Conservation (phyloP, 352 stramenopile genomes). For the Phytophthora constricta region DNA sequence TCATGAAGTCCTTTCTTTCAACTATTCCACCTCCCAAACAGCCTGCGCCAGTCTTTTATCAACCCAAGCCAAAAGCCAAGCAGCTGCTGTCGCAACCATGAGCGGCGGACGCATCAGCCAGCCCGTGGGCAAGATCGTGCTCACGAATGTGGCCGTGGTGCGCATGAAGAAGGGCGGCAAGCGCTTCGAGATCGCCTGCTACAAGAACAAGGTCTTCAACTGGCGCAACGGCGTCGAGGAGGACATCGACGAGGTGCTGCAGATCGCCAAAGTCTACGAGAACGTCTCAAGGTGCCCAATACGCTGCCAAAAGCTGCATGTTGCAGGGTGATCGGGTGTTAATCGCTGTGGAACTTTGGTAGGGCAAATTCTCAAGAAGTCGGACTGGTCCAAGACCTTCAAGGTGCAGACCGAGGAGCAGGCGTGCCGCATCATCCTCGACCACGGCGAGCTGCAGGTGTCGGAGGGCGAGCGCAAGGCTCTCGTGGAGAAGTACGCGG, state of each 20-base stretch:
- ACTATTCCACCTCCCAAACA: neutral
- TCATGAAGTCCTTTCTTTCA: no score
- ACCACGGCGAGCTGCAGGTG: slow-evolving; percentile 97
- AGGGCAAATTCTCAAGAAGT: slow-evolving; percentile 96
- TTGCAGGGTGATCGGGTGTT: no score
- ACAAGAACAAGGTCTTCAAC: slow-evolving; percentile 99
- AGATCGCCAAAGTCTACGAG: slow-evolving; percentile 97
- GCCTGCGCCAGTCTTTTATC: neutral
- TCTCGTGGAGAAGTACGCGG: slow-evolving; percentile 86
- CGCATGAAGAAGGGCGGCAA: slow-evolving; percentile 95
- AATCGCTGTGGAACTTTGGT: no score
- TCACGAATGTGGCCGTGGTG: slow-evolving; percentile 99
- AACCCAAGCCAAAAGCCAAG: slow-evolving; percentile 7
- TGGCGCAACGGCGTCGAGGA: slow-evolving; percentile 98
- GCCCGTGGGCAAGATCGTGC: slow-evolving; percentile 84
- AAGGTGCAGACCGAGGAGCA: slow-evolving; percentile 92
- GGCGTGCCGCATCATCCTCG: slow-evolving; percentile 94
- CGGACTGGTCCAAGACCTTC: slow-evolving; percentile 95
- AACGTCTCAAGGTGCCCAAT: slow-evolving; percentile 95
- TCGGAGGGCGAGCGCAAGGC: slow-evolving; percentile 95
- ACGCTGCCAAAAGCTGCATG: no score
- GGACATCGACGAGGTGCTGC: slow-evolving; percentile 98
- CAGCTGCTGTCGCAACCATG: slow-evolving; percentile 34
- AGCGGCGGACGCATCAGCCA: slow-evolving; percentile 77
- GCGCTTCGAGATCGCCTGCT: slow-evolving; percentile 99